These are phyloP conservation scores for Brettanomyces bruxellensis DNA, from an alignment of 805 yeast genomes.

Conservation along the genomic window DNA sequence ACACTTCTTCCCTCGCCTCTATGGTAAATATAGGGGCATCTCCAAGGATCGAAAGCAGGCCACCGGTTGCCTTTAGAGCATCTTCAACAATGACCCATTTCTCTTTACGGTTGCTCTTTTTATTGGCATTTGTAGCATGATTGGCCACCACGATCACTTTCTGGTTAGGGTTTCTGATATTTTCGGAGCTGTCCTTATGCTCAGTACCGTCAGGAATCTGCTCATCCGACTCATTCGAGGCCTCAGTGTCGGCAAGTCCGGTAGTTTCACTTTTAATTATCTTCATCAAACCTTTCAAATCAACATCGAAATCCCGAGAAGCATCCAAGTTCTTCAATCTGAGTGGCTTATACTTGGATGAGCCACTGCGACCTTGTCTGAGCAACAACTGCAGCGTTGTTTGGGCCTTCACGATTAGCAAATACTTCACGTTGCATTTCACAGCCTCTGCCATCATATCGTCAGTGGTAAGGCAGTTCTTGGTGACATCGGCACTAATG, in stretches of 20 bases:
- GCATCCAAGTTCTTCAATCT: slow-evolving; percentile 56
- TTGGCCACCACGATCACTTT: slow-evolving; percentile 63
- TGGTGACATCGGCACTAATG: slow-evolving; percentile 68
- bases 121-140: slow-evolving; percentile 71
- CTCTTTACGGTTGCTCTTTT: slow-evolving; percentile 67
- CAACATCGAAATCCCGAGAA: slow-evolving; percentile 63
- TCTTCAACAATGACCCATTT: slow-evolving; percentile 70
- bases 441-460: slow-evolving; percentile 58
- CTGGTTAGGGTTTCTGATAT: slow-evolving; percentile 25
- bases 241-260: background rate
- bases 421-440: slow-evolving; percentile 65
- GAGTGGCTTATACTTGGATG: slow-evolving; percentile 65
- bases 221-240: background rate
- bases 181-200: background rate
- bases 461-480: slow-evolving; percentile 41
- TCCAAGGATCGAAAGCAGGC: slow-evolving; percentile 44
- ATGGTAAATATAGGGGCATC: slow-evolving; percentile 68
- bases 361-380: background rate
- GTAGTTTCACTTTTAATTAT: slow-evolving; percentile 24
- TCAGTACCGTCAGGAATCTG: background rate
- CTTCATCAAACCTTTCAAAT: slow-evolving; percentile 53
- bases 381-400: slow-evolving; percentile 16
- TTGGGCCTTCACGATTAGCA: slow-evolving; percentile 70
- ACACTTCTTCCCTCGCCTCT: slow-evolving; percentile 75
- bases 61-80: slow-evolving; percentile 51